These are phyloP conservation scores for Phytophthora idaei DNA, from an alignment of 352 stramenopile genomes.

Conservation along the genomic window DNA sequence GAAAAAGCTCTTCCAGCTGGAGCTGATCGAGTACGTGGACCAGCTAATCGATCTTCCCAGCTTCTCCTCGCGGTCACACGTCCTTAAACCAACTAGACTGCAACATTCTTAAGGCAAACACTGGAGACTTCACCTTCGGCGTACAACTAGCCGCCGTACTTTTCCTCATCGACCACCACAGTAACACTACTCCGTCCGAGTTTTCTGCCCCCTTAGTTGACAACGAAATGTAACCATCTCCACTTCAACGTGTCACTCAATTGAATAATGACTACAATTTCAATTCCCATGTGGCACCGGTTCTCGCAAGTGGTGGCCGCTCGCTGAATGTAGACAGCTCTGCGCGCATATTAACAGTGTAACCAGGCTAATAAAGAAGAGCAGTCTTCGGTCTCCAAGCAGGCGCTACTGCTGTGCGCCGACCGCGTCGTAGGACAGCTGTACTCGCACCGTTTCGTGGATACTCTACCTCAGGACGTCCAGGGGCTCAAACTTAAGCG, in stretches of 20 bases:
- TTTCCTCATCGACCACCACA: slow-evolving; percentile 41
- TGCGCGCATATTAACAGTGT: slow-evolving; percentile 31
- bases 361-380: not conserved
- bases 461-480: slow-evolving; percentile 57
- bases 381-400: slow-evolving; percentile 7
- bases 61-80: slow-evolving; percentile 26
- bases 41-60: slow-evolving; percentile 41
- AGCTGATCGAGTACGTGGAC: slow-evolving; percentile 55
- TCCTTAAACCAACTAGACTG: slow-evolving; percentile 44
- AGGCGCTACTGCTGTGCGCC: slow-evolving; percentile 40
- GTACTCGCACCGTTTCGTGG: slow-evolving; percentile 57
- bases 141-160: slow-evolving; percentile 53
- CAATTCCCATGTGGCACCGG: slow-evolving; percentile 21
- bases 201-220: not conserved
- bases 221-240: slow-evolving; percentile 19
- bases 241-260: slow-evolving; percentile 29
- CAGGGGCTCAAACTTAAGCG: slow-evolving; percentile 35
- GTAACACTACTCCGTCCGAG: not conserved
- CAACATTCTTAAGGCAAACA: slow-evolving; percentile 30
- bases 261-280: slow-evolving; percentile 6
- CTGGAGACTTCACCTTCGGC: slow-evolving; percentile 51
- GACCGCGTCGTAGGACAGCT: slow-evolving; percentile 60
- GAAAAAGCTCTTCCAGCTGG: slow-evolving; percentile 46
- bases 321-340: slow-evolving; percentile 42
- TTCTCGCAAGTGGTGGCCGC: slow-evolving; percentile 63